A percentile compares a stretch with the other conserved stretches of the same genome.
Evolutionary conservation across 805 yeast genomes (phyloP).

Genomic region (Barnettozyma salicaria): DNA sequence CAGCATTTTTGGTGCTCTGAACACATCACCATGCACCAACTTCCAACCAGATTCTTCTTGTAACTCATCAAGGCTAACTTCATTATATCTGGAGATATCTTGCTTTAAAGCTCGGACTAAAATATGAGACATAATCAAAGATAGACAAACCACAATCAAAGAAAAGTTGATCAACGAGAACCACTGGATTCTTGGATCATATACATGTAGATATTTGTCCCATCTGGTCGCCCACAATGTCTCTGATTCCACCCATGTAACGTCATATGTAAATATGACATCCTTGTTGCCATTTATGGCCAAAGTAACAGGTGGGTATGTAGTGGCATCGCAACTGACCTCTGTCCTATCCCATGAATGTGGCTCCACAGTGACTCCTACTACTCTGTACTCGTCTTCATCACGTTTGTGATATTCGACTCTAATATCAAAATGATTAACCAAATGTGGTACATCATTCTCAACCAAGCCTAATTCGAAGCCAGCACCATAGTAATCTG

Average conservation of each 20-base stretch:
- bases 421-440: constrained; percentile 73
- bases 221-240: constrained; percentile 97
- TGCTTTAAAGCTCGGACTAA: constrained; percentile 72
- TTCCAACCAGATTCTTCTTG: constrained; percentile 98
- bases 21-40: constrained; percentile 89
- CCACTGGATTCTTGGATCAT: constrained; percentile 94
- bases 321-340: constrained; percentile 30
- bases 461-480: constrained; percentile 73
- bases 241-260: constrained; percentile 58
- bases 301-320: constrained; percentile 40
- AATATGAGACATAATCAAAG: constrained; percentile 72
- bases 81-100: constrained; percentile 86
- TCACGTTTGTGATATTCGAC: constrained; percentile 80
- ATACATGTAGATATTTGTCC: constrained; percentile 92
- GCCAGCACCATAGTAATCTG: constrained; percentile 71
- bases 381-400: constrained; percentile 70
- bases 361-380: constrained; percentile 81
- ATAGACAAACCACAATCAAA: constrained; percentile 68
- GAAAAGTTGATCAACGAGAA: constrained; percentile 85
- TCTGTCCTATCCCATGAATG: constrained; percentile 43
- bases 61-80: constrained; percentile 77
- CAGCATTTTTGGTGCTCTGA: constrained; percentile 70
- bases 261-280: constrained; percentile 83
- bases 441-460: constrained; percentile 52
- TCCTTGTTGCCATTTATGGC: constrained; percentile 43